phyloP scores from a whole-genome alignment of 75 land plant genomes.

The Cryptomeria japonica region DNA sequence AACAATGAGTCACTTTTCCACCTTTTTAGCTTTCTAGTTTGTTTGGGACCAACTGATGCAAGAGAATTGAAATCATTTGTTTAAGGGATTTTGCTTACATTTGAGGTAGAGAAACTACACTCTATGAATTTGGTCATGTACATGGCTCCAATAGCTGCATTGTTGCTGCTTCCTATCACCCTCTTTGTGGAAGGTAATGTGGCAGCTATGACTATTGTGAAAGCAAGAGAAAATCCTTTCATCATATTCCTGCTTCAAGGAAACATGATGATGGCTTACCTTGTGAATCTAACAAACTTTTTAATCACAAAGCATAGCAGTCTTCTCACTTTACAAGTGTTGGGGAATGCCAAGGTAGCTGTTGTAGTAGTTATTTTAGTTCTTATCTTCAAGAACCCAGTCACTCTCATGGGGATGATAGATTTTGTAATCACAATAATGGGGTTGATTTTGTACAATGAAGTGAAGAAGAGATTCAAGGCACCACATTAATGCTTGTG shows the following conservation, averaged over 20 bases:
- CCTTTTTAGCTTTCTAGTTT: constrained; percentile 72
- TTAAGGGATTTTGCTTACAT: constrained; percentile 72
- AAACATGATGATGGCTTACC: constrained; percentile 83
- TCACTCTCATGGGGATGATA: constrained; percentile 78
- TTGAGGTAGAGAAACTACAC: constrained; percentile 76
- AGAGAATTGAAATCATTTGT: constrained; percentile 87
- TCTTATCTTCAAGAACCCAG: constrained; percentile 81
- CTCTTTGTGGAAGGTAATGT: constrained; percentile 69
- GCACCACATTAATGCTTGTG: constrained; percentile 5
- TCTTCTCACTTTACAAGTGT: constrained; percentile 81
- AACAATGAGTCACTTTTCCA: constrained; percentile 85
- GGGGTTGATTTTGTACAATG: constrained; percentile 88
- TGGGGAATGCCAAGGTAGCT: constrained; percentile 92
- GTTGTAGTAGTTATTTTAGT: constrained; percentile 84
- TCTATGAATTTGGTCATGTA: constrained; percentile 87
- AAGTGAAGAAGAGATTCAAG: constrained; percentile 77
- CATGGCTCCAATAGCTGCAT: constrained; percentile 87
- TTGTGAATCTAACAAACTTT: constrained; percentile 83
- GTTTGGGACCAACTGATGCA: constrained; percentile 77
- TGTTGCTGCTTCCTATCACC: constrained; percentile 59
- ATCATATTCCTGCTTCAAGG: constrained; percentile 57
- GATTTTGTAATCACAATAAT: constrained; percentile 74
- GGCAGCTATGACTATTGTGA: constrained; percentile 37
- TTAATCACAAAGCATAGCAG: constrained; percentile 92
- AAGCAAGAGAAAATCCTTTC: constrained; percentile 35